These are phyloP conservation scores for Juglanconis juglandina DNA, from an alignment of 2,329 filamentous ascomycete genomes.

Conservation along the genomic window DNA sequence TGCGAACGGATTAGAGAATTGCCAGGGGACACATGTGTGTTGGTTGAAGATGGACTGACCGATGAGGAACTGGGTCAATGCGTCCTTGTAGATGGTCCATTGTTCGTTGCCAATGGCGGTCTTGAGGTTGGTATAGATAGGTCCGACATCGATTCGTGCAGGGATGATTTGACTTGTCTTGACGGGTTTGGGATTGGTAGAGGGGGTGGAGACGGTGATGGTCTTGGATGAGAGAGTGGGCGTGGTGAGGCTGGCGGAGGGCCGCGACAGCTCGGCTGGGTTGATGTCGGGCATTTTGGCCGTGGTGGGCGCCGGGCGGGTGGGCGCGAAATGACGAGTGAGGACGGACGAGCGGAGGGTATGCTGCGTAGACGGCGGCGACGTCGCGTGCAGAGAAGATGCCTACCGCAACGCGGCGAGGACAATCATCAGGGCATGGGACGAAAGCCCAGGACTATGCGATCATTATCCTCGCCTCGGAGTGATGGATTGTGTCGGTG, in stretches of 20 bases:
- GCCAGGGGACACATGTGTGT: not conserved
- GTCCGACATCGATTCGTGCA: constrained; percentile 64
- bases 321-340: constrained; percentile 16
- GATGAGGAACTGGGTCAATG: constrained; percentile 59
- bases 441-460: constrained; percentile 34
- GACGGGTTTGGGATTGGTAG: constrained; percentile 44
- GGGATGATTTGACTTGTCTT: constrained; percentile 63
- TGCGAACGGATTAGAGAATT: constrained; percentile 20
- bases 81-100: constrained; percentile 63
- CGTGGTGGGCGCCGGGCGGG: constrained; percentile 10
- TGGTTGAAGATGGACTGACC: constrained; percentile 39
- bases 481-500: constrained; percentile 44
- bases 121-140: constrained; percentile 61
- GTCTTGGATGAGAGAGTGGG: constrained; percentile 57
- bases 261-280: constrained; percentile 64
- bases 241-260: constrained; percentile 54
- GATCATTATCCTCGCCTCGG: constrained; percentile 39
- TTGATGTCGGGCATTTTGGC: constrained; percentile 65
- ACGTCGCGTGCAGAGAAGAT: constrained; percentile 45
- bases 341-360: constrained; percentile 8
- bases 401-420: constrained; percentile 43
- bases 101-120: constrained; percentile 56
- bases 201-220: constrained; percentile 49
- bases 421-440: constrained; percentile 43
- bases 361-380: constrained; percentile 15